A percentile compares a stretch with the other conserved stretches of the same genome.
phyloP scores from a whole-genome alignment of 257 asterid genomes.

The Perilla frutescens region DNA sequence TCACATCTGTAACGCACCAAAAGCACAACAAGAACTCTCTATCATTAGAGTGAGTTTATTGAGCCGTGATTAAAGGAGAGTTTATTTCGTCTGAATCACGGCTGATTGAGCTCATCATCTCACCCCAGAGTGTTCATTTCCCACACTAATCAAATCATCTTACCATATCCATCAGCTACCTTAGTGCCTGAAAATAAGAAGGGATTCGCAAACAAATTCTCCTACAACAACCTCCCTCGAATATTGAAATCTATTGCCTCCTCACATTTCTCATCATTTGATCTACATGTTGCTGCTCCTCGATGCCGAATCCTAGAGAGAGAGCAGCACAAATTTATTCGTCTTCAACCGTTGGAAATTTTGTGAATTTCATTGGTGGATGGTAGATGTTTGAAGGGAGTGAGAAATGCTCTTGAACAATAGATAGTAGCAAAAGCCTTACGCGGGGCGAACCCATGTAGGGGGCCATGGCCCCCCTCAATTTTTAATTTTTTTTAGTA shows the following conservation, averaged over 20 bases:
- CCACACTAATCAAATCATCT: constrained; percentile 45
- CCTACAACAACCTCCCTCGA: constrained; percentile 40
- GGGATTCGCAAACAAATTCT: constrained; percentile 40
- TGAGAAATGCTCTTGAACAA: constrained; percentile 40
- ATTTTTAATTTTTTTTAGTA: too few relatives aligned
- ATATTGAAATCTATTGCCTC: constrained; percentile 37
- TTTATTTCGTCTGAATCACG: constrained; percentile 39
- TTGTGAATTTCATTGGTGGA: neutral
- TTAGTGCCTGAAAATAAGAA: constrained; percentile 46
- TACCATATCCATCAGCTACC: constrained; percentile 46
- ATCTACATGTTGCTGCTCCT: constrained; percentile 32
- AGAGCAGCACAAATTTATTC: constrained; percentile 36
- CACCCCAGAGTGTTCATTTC: constrained; percentile 46
- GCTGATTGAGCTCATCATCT: constrained; percentile 45
- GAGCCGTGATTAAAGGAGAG: constrained; percentile 45
- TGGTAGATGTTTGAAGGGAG: constrained; percentile 17
- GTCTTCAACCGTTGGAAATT: neutral
- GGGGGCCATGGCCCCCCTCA: too few relatives aligned
- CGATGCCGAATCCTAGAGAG: constrained; percentile 49
- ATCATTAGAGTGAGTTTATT: constrained; percentile 47
- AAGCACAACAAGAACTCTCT: constrained; percentile 48
- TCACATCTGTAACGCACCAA: constrained; percentile 40
- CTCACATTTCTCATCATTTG: constrained; percentile 41
- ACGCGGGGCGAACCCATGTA: constrained; percentile 1
- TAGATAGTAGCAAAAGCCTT: constrained; percentile 43